Conservation (phyloP, 1,284 basidiomycete species). For the Porodaedalea pini region DNA sequence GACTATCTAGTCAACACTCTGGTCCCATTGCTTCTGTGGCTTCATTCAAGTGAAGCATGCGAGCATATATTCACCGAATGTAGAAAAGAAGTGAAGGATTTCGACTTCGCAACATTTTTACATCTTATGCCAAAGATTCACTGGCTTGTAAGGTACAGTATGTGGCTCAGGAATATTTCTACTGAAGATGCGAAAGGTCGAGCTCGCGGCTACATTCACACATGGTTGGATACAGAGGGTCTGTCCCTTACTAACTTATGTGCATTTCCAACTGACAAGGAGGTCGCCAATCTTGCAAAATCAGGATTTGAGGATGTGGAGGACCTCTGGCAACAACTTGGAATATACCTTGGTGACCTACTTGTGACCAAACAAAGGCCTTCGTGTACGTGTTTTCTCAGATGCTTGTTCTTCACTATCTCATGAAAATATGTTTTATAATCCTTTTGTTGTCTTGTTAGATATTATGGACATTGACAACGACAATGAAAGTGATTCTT, state of each 20-base stretch:
- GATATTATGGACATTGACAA: too few species aligned
- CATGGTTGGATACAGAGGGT: constrained; percentile 23
- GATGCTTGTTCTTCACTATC: too few species aligned
- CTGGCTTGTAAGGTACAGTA: neutral
- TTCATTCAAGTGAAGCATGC: constrained; percentile 34
- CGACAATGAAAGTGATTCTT: neutral
- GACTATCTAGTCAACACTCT: constrained; percentile 26
- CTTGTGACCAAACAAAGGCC: neutral
- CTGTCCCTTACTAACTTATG: constrained; percentile 20
- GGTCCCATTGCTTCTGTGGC: constrained; percentile 39
- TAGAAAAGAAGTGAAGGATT: constrained; percentile 34
- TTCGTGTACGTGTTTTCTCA: neutral
- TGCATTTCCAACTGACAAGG: constrained; percentile 17
- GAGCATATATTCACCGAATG: constrained; percentile 37
- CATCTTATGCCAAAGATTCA: constrained; percentile 32
- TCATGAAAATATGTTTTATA: too few species aligned
- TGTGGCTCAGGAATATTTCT: constrained; percentile 5
- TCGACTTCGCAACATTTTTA: constrained; percentile 34
- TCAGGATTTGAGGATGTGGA: constrained; percentile 20
- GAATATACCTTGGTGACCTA: neutral
- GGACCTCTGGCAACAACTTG: constrained; percentile 10
- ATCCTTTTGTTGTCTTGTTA: too few species aligned
- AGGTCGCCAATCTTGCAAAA: constrained; percentile 4
- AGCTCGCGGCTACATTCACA: constrained; percentile 24
- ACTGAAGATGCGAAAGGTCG: constrained; percentile 20